Evolutionary conservation across 2,329 filamentous ascomycete species (phyloP), one percentile per base, ranked within the genome.

Genomic region (Fusarium pininemorale): DNA sequence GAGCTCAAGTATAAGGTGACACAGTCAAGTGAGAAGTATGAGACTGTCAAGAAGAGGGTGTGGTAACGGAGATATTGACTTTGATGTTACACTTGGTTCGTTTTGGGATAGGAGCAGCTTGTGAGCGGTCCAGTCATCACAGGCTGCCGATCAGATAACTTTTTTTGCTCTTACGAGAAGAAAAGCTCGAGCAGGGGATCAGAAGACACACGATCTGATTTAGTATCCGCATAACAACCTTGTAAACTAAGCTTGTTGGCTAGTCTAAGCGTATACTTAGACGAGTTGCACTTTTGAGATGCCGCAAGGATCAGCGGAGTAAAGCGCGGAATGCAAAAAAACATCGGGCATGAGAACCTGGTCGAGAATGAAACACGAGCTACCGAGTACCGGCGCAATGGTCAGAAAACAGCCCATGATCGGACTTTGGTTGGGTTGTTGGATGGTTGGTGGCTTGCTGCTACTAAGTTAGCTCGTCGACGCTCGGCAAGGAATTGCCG

Each of bases 401-500:
- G 37, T 38, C 53, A 42, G 37, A 60, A 65, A 74, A 65, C 50
- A 60, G 63, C 45, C 71, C 58, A 74, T 72, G 60, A 53, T 59
- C 57, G 56, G 66, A 42, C 53, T 65, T 65, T 45, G 47, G 65
- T 59, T 64, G 61, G 59, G 41, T 57, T 35, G 62, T 44, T 55
- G 45, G 57, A 66, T 70, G 56, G 63, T 65, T 63, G 62, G 66
- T 75, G 66, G 75, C 74, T 74, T 75, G 66, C 51, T 68, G 63
- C 65, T 72, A 26, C 44, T 42, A 32, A 41, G 53, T 45, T 69
- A 70, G 67, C 48, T 56, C 47, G 55, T 66, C 45, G 66, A 68
- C 54, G 50, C 54, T 73, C 76, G 76, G 76, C 75, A 78, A 78
- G 62, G 68, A 74, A 69, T 78, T 78, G 76, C 76, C 76, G 74